Percentiles rank a stretch among this genome's conserved stretches.
phyloP scores from a whole-genome alignment of 2,329 filamentous ascomycete species.

The Ramularia endophylla region DNA sequence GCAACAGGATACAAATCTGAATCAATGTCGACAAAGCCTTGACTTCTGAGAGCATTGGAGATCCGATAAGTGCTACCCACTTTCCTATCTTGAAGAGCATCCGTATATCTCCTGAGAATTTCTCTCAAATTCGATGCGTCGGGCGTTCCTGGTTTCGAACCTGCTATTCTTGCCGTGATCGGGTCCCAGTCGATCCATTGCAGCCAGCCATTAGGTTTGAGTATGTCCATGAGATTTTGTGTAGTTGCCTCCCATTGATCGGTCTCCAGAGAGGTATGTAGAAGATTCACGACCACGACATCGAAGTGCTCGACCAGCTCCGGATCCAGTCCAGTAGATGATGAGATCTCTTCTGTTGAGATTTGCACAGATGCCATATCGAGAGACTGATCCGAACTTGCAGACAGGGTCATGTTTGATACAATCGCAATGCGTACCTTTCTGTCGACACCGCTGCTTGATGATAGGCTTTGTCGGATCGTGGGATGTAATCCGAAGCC shows the following conservation, averaged over 20 bases:
- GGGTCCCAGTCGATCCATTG: constrained; percentile 18
- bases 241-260: constrained; percentile 12
- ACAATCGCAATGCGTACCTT: too few relatives aligned
- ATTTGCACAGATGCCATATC: too few relatives aligned
- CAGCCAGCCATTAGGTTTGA: constrained; percentile 17
- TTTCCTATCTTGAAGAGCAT: constrained; percentile 7
- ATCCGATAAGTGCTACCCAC: constrained; percentile 16
- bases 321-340: too few relatives aligned
- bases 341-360: too few relatives aligned
- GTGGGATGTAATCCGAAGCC: constrained; percentile 13
- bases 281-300: constrained; percentile 12
- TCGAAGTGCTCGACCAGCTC: constrained; percentile 11
- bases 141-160: constrained; percentile 12
- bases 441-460: too few relatives aligned
- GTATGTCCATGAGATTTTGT: constrained; percentile 10
- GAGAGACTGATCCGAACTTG: too few relatives aligned
- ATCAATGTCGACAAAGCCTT: constrained; percentile 9
- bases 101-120: constrained; percentile 10
- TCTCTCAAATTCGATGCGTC: constrained; percentile 9
- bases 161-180: constrained; percentile 15
- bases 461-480: too few relatives aligned
- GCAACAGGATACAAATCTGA: constrained; percentile 15
- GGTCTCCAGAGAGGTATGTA: constrained; percentile 7
- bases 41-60: constrained; percentile 5
- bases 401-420: too few relatives aligned